Percentiles rank a stretch among this genome's conserved stretches.
phyloP scores from a whole-genome alignment of 75 land plant genomes.

The Pseudotsuga menziesii region DNA sequence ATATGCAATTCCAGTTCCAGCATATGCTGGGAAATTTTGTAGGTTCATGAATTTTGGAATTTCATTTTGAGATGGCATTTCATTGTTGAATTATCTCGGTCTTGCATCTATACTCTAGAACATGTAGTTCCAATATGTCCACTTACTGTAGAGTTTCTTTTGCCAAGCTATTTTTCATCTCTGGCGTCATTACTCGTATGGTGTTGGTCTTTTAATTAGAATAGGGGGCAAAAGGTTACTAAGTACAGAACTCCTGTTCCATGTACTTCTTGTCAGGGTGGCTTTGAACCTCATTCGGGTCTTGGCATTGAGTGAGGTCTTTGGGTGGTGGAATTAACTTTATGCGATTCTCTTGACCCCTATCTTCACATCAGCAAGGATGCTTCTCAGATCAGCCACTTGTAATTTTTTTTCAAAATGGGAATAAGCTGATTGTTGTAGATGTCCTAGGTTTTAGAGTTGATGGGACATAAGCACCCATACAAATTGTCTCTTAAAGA shows the following conservation, averaged over 20 bases:
- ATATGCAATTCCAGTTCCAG: neutral
- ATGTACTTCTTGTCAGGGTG: constrained; percentile 21
- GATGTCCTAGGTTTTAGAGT: constrained; percentile 1
- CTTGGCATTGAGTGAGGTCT: constrained; percentile 22
- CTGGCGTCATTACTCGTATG: neutral
- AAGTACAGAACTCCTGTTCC: constrained; percentile 2
- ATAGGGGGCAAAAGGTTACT: neutral
- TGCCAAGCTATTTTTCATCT: constrained; percentile 8
- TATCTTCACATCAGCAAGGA: neutral
- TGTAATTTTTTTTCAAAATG: too few species aligned
- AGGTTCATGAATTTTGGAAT: constrained; percentile 9
- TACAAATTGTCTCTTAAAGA: neutral
- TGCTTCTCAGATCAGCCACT: constrained; percentile 1
- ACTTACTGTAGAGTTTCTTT: constrained; percentile 4
- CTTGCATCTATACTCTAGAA: constrained; percentile 4
- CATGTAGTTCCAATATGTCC: neutral
- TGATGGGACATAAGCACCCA: neutral
- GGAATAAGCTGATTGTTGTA: neutral
- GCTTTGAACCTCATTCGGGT: constrained; percentile 21
- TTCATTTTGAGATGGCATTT: neutral
- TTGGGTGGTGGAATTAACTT: constrained; percentile 7
- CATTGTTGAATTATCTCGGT: neutral
- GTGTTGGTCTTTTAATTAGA: constrained; percentile 2
- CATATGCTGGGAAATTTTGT: constrained; percentile 7
- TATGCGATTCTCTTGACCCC: constrained; percentile 7